phyloP scores from a whole-genome alignment of 306 rosid species.

The Geum urbanum region DNA sequence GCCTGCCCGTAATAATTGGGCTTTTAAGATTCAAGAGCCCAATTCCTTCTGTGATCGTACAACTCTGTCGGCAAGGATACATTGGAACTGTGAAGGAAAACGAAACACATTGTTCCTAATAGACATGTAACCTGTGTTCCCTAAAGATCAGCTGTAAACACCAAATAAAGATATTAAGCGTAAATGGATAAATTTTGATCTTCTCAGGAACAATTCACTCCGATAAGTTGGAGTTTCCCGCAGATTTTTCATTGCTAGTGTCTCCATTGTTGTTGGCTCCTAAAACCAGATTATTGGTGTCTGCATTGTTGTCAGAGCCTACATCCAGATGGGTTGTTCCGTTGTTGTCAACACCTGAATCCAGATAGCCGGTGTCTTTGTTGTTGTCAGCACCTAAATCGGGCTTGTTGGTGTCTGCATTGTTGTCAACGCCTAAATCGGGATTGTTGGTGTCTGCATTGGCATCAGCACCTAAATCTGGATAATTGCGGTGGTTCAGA shows the following conservation, averaged over 20 bases:
- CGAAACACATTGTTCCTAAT: neutral
- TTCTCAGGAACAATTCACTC: constrained; percentile 25
- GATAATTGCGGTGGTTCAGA: constrained; percentile 80
- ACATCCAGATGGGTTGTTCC: neutral
- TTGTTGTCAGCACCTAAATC: neutral
- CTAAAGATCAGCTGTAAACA: neutral
- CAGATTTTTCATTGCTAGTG: neutral
- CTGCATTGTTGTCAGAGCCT: neutral
- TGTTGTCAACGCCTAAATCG: constrained; percentile 7
- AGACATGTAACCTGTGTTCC: neutral
- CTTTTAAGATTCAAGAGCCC: neutral
- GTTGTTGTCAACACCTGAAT: neutral
- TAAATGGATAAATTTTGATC: constrained; percentile 17
- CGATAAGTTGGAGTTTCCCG: constrained; percentile 13
- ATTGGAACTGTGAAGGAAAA: neutral
- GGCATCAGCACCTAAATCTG: constrained; percentile 44
- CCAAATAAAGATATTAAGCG: constrained; percentile 13
- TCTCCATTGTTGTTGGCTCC: neutral
- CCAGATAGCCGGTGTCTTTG: neutral
- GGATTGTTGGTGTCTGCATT: constrained; percentile 23
- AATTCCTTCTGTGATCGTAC: neutral
- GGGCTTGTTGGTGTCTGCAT: neutral
- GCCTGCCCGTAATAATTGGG: neutral
- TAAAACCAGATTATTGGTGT: neutral
- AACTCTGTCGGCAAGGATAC: neutral